Base-by-base conservation (phyloP, 805 yeast species). In the Torulaspora quercuum region DNA sequence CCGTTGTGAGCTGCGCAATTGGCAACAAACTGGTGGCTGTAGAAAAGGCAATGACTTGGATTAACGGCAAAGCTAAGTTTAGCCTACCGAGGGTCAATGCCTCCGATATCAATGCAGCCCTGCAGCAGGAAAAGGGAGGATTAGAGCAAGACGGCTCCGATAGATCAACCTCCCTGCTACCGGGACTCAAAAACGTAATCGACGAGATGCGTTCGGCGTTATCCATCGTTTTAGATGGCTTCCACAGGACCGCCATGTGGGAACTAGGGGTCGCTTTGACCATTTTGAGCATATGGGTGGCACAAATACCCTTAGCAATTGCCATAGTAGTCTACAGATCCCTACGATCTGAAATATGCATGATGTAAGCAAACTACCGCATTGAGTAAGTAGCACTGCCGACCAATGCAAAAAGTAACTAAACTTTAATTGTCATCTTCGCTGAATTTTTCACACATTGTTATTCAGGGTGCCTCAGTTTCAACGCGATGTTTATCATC, bases 11-110 rank as follows among this genome's bases (percentile, higher is more conserved):
- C 20, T 90, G 98, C 63, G 75, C 85, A 3, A 67, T 92, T 24
- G 90, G 85, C 11, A 68, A 81, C 32, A 92, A 90, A 50, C 57
- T 90, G 5, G 68, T 68, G 9, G 68, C 72, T 14, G 65, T 87
- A 2, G 83, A 83, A 45, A 54, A 73, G 19, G 97, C 94, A 0
- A 61, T 89, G 37, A 72, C 79, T 2, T 92, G 97, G 97, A 64
- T 42, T n/a, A 35, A 42, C 28, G 40, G 35, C 29, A 38, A 35
- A 15, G 39, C 38, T 13, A 28, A 27, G 14, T 25, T 42, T 12
- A 33, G 25, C 10, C 36, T 42, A 3, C 45, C 45, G n/a, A 49
- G 67, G 26, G 58, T 80, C 10, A 65, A 65, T 30, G 57, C 56
- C 7, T 42, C 55, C 4, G 62, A 63, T 15, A 35, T 69, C 2